Percentiles rank a stretch among this genome's conserved stretches.
These are phyloP conservation scores for Cladophialophora bantiana DNA, from an alignment of 2,329 filamentous ascomycete species.

Conservation along the genomic window DNA sequence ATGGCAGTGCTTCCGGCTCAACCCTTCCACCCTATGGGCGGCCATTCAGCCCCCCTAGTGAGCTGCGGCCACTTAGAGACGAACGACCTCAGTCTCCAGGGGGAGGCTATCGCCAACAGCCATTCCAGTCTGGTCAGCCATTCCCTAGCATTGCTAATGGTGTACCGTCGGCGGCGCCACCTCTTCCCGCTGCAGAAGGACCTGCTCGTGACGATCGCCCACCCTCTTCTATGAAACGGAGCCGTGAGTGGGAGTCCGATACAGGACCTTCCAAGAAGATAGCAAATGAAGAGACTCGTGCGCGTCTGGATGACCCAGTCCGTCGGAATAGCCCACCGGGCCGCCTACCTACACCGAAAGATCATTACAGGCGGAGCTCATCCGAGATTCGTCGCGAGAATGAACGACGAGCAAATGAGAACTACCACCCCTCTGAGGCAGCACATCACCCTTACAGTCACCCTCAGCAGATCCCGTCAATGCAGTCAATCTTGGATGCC, in stretches of 20 bases:
- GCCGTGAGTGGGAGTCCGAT: slow-evolving; percentile 92
- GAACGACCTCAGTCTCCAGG: slow-evolving; percentile 91
- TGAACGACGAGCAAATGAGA: slow-evolving; percentile 75
- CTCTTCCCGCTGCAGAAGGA: slow-evolving; percentile 66
- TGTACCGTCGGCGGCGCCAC: slow-evolving; percentile 59
- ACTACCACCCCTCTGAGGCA: slow-evolving; percentile 90
- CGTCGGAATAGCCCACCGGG: slow-evolving; percentile 70
- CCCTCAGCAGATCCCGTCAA: slow-evolving; percentile 60
- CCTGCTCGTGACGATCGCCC: slow-evolving; percentile 78
- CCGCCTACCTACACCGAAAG: slow-evolving; percentile 69
- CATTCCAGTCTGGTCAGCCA: slow-evolving; percentile 78
- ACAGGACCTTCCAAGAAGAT: slow-evolving; percentile 75
- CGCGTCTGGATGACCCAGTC: slow-evolving; percentile 82
- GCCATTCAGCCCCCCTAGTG: slow-evolving; percentile 79
- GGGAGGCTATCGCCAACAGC: slow-evolving; percentile 81
- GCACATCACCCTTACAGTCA: slow-evolving; percentile 80
- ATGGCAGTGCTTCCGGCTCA: slow-evolving; percentile 61
- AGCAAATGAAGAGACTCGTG: slow-evolving; percentile 84
- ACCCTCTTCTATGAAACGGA: slow-evolving; percentile 79
- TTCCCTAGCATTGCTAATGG: slow-evolving; percentile 70
- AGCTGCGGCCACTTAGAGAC: slow-evolving; percentile 82
- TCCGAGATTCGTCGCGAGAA: slow-evolving; percentile 66
- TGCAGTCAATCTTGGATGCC: slow-evolving; percentile 62
- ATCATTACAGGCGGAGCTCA: slow-evolving; percentile 78
- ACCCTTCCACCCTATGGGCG: slow-evolving; percentile 75